Evolutionary conservation across 208 protist genomes (phyloP).

Genomic region (Leishmania tropica): DNA sequence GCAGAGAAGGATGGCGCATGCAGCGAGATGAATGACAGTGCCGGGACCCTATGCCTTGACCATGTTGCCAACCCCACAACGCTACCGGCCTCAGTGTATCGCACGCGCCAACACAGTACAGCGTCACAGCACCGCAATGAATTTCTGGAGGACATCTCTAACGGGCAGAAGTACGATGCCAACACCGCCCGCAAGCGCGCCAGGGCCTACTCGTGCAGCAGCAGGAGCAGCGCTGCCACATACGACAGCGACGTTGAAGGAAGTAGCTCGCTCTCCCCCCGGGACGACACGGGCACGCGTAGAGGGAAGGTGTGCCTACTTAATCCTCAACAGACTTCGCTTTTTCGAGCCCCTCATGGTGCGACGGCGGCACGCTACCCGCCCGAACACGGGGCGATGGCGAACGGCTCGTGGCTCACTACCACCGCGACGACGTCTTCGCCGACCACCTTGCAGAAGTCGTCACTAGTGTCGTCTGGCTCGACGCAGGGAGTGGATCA

Average conservation of each 20-base stretch:
- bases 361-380: not conserved
- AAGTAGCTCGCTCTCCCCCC: not conserved
- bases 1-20: not conserved
- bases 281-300: not conserved
- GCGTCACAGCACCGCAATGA: conserved; percentile 6
- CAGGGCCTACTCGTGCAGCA: not conserved
- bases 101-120: not conserved
- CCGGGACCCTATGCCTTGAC: not conserved
- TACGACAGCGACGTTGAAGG: conserved; percentile 26
- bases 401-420: not conserved
- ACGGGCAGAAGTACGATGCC: not conserved
- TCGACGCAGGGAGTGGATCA: not conserved
- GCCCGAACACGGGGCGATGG: not conserved
- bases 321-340: conserved; percentile 17
- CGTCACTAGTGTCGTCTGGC: not conserved
- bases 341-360: conserved; percentile 14
- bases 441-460: not conserved
- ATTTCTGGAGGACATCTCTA: conserved; percentile 8
- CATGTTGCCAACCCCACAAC: not conserved
- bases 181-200: not conserved
- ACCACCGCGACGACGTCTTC: not conserved
- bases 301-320: not conserved
- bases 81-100: not conserved
- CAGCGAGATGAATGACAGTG: not conserved
- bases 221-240: conserved; percentile 16